Base-by-base conservation (phyloP, 2,329 filamentous ascomycete species). In the Diaporthe helianthi region DNA sequence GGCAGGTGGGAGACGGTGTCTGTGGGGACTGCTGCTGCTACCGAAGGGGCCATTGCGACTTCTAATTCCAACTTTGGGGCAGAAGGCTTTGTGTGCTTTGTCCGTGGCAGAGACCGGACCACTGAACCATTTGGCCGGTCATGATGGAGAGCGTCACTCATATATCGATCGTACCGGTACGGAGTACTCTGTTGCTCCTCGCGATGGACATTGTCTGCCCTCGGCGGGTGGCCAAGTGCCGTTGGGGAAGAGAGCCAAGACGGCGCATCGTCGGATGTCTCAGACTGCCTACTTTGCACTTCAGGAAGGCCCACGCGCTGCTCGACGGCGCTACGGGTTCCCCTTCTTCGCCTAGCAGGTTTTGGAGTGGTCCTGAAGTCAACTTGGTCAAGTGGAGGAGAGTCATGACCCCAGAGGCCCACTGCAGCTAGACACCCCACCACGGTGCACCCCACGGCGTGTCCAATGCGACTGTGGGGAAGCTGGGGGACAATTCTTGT, bases 381-480 rank as follows among this genome's bases (percentile, higher is more conserved):
- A n/a, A n/a, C n/a, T n/a, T n/a, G n/a, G n/a, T n/a, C 29, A 29
- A 36, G 58, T 49, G 58, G 58, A 63, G 58, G 44, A 63, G 58
- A 63, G 26, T 63, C 58, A 63, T 49, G 58, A 63, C 58, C 58
- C 44, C 58, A n/a, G n/a, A n/a, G n/a, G n/a, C n/a, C n/a, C n/a
- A n/a, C n/a, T n/a, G n/a, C n/a, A n/a, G n/a, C n/a, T n/a, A n/a
- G 58, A 15, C 13, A 36, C 44, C 58, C 58, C 41, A 47, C 58
- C n/a, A n/a, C n/a, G n/a, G n/a, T n/a, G n/a, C 41, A 47, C 2
- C n/a, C 58, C 55, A 17, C n/a, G n/a, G 58, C 8, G 13, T 22
- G 9, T 15, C n/a, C 55, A 44, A 22, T 61, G 55, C 55, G 41
- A 61, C 55, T 10, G 17, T 24, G 58, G 58, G 13, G 8, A 24